Base-by-base conservation (phyloP, 2,329 filamentous ascomycete genomes). In the Neofusicoccum sp. region DNA sequence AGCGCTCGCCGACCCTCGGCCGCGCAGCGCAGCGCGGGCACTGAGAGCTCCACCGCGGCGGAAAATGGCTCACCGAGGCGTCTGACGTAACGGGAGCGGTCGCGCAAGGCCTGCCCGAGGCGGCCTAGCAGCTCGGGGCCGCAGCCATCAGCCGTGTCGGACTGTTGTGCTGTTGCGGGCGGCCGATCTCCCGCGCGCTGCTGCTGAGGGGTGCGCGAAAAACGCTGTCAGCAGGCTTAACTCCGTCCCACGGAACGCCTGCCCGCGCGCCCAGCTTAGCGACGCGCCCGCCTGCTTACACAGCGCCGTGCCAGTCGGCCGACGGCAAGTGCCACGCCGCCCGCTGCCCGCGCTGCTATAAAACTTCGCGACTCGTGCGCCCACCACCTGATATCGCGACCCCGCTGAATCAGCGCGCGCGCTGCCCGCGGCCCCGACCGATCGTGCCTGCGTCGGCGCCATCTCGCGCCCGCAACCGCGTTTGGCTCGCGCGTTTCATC, bases 61-160 rank as follows among this genome's bases (percentile, higher is more conserved):
- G 51, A 56, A 56, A 56, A 56, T 56, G 51, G 51, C 51, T 56
- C 51, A 56, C 51, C 51, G 38, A 43, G 51, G 51, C 51, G 51
- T 56, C 51, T 56, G 51, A 56, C 51, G 51, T 43, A 56, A 56
- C 24, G 28, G 38, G 36, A 41, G 51, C 36, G 28, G 36, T 43
- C 51, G 38, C 51, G 51, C 51, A 56, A 56, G 51, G 36, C 36
- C 51, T 56, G 51, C 51, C 51, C 36, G 36, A 31, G 34, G 36
- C n/a, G 38, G 51, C 51, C 51, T 56, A 56, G 51, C 51, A 20
- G 24, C 49, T 54, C 36, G 34, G 49, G 49, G 49, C 33, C 48
- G 48, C 49, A 54, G 36, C 49, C 49, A 54, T n/a, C 36, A 40
- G 49, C 34, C 36, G 49, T 36, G 36, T n/a, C 49, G 49, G 36